phyloP scores from a whole-genome alignment of 108 stramenopile species.

The Cyclotella choctawhatcheeana region DNA sequence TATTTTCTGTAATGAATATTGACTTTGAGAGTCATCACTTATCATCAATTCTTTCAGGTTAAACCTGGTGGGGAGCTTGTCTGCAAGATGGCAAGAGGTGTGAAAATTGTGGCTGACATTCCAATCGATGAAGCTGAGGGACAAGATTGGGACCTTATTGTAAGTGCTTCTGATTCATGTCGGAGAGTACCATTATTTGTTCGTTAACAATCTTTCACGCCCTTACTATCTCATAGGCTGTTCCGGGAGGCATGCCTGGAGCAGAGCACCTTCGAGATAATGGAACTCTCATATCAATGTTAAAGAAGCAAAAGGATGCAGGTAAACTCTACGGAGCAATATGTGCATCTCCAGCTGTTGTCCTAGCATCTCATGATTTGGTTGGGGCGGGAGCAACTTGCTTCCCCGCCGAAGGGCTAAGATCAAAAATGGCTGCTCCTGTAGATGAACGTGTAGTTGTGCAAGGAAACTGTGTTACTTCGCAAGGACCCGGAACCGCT shows the following conservation, averaged over 20 bases:
- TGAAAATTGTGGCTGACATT: conserved; percentile 88
- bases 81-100: conserved; percentile 85
- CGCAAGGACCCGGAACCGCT: conserved; percentile 83
- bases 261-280: conserved; percentile 86
- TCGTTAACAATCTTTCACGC: too few species aligned
- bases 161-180: conserved; percentile 1
- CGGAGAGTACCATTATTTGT: too few species aligned
- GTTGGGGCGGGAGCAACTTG: conserved; percentile 84
- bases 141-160: conserved; percentile 86
- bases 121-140: conserved; percentile 80
- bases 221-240: conserved; percentile 29
- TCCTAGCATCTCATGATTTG: conserved; percentile 76
- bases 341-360: conserved; percentile 91
- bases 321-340: conserved; percentile 79
- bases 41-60: too few species aligned
- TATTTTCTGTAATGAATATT: too few species aligned
- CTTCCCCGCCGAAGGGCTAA: conserved; percentile 85
- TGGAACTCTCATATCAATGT: conserved; percentile 57
- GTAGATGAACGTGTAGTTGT: conserved; percentile 73
- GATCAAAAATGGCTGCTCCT: conserved; percentile 57
- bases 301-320: conserved; percentile 72
- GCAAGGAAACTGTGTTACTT: conserved; percentile 69
- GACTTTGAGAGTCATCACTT: too few species aligned
- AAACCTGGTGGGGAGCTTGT: conserved; percentile 77
- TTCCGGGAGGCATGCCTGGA: conserved; percentile 88